Percentiles rank a stretch among this genome's conserved stretches.
These are phyloP conservation scores for Hymenoscyphus salicellus DNA, from an alignment of 2,329 filamentous ascomycete genomes.

Conservation along the genomic window DNA sequence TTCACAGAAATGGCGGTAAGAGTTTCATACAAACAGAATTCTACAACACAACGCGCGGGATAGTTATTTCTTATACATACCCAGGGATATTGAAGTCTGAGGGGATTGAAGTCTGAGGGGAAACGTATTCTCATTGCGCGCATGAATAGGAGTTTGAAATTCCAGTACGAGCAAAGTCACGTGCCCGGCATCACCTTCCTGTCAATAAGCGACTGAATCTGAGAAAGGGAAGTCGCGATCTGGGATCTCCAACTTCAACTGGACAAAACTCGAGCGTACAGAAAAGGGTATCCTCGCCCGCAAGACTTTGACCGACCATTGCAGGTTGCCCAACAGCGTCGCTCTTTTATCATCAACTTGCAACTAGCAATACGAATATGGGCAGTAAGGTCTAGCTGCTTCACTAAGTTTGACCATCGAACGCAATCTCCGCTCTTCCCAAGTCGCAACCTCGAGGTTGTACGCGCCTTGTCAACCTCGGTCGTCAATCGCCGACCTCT, in stretches of 20 bases:
- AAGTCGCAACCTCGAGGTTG: not conserved
- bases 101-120: not conserved
- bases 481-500: not conserved
- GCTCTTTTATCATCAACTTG: not conserved
- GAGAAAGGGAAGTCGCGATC: not conserved
- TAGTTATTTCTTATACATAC: not conserved
- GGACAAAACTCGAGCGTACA: not conserved
- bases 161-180: not conserved
- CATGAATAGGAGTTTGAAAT: not conserved
- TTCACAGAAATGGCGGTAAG: not conserved
- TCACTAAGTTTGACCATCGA: not conserved
- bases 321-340: not conserved
- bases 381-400: not conserved
- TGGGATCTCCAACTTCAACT: not conserved
- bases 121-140: not conserved
- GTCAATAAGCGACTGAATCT: not conserved
- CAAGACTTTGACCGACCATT: not conserved
- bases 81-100: too few relatives aligned
- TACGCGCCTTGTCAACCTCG: not conserved
- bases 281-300: not conserved
- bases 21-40: not conserved
- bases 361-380: not conserved
- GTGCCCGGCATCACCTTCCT: not conserved
- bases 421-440: not conserved
- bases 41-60: not conserved